Evolutionary conservation across 2,329 filamentous ascomycete species (phyloP).

Genomic region (Pyrenophora teres): DNA sequence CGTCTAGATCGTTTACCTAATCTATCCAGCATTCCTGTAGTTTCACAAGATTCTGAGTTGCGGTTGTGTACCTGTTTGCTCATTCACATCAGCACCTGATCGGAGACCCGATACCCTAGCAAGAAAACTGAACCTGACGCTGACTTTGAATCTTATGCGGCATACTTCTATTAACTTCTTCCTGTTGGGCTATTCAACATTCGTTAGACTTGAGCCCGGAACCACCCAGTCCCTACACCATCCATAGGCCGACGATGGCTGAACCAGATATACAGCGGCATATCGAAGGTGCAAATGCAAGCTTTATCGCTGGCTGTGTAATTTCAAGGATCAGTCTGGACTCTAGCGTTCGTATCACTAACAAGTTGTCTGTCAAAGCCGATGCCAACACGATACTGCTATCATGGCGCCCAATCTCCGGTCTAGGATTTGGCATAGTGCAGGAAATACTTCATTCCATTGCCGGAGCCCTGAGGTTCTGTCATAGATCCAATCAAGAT

Average conservation of each 20-base stretch:
- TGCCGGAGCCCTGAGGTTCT: slow-evolving; percentile 6
- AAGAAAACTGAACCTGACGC: too few relatives aligned
- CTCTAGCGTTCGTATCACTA: slow-evolving; percentile 5
- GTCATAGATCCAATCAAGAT: background rate
- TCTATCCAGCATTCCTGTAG: too few relatives aligned
- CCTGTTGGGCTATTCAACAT: too few relatives aligned
- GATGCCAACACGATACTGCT: slow-evolving; percentile 14
- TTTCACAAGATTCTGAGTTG: too few relatives aligned
- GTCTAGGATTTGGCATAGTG: background rate
- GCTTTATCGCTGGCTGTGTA: slow-evolving; percentile 6
- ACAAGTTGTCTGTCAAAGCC: slow-evolving; percentile 8
- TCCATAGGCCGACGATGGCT: background rate
- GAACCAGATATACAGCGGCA: slow-evolving; percentile 1
- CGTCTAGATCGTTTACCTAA: too few relatives aligned
- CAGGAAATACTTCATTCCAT: background rate
- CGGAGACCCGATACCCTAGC: too few relatives aligned
- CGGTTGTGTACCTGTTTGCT: too few relatives aligned
- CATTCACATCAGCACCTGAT: too few relatives aligned
- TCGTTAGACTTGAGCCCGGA: too few relatives aligned
- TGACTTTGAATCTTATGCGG: too few relatives aligned
- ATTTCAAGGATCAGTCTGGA: slow-evolving; percentile 4
- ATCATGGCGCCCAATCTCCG: slow-evolving; percentile 3
- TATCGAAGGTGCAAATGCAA: slow-evolving; percentile 6
- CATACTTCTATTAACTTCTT: too few relatives aligned
- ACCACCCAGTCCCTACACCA: background rate